Evolutionary conservation across 2,329 filamentous ascomycete genomes (phyloP).

Genomic region (Paecilomyces formosus): DNA sequence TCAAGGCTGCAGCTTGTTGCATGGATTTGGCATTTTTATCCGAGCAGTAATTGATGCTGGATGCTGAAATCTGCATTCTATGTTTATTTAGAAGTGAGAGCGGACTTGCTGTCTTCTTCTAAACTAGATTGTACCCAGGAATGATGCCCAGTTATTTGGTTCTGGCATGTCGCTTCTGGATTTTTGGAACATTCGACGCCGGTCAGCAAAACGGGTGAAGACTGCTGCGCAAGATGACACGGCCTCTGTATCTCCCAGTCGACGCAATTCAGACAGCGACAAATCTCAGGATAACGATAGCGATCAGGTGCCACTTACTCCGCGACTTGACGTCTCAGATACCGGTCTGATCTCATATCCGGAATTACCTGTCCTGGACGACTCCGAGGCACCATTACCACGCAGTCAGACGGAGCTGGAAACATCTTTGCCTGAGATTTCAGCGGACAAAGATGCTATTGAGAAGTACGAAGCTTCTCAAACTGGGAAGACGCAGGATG

Average conservation of each 20-base stretch:
- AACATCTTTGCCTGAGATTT: constrained; percentile 60
- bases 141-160: neutral
- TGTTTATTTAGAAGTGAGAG: neutral
- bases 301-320: neutral
- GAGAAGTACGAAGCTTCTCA: constrained; percentile 69
- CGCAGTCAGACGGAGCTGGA: constrained; percentile 59
- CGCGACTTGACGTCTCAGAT: neutral
- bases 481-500: constrained; percentile 41
- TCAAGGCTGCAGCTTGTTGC: neutral
- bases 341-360: neutral
- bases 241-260: neutral
- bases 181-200: constrained; percentile 27
- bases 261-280: neutral
- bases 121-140: neutral
- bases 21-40: neutral
- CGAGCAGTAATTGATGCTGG: neutral
- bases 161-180: constrained; percentile 27
- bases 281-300: neutral
- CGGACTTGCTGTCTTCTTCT: neutral
- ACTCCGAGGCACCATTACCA: constrained; percentile 19
- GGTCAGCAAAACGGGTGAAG: constrained; percentile 21
- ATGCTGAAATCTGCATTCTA: neutral
- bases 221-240: constrained; percentile 14
- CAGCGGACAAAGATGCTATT: constrained; percentile 64
- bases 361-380: constrained; percentile 14